A percentile compares a stretch with the other conserved stretches of the same genome.
Conservation (phyloP, 2,329 filamentous ascomycete genomes). For the Blastomyces silverae region DNA sequence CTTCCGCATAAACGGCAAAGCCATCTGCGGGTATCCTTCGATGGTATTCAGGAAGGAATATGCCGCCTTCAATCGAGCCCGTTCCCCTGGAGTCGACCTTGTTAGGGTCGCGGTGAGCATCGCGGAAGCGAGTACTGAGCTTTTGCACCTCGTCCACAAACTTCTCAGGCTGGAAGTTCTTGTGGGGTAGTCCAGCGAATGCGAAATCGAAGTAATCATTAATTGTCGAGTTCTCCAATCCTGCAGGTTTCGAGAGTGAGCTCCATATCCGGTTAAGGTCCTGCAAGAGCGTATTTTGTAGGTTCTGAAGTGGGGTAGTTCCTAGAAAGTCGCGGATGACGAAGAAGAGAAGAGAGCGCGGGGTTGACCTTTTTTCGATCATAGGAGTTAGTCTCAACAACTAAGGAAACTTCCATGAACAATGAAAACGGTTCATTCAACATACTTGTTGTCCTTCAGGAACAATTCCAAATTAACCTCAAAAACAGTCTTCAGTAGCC, state of each 20-base stretch:
- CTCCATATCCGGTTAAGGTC: slow-evolving; percentile 90
- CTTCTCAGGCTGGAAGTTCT: slow-evolving; percentile 88
- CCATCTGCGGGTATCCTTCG: slow-evolving; percentile 92
- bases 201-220: slow-evolving; percentile 99
- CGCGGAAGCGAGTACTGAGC: slow-evolving; percentile 71
- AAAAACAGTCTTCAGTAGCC: slow-evolving; percentile 94
- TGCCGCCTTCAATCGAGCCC: slow-evolving; percentile 66
- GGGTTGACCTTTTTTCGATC: slow-evolving; percentile 57
- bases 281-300: slow-evolving; percentile 82
- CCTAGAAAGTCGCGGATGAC: slow-evolving; percentile 97
- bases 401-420: neutral
- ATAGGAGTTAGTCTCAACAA: slow-evolving; percentile 12
- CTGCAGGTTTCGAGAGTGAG: slow-evolving; percentile 81
- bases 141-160: slow-evolving; percentile 75
- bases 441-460: slow-evolving; percentile 86
- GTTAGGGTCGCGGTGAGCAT: slow-evolving; percentile 67
- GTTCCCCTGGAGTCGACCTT: slow-evolving; percentile 56
- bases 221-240: slow-evolving; percentile 80
- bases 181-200: slow-evolving; percentile 91
- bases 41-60: slow-evolving; percentile 93
- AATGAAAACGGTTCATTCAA: slow-evolving; percentile 20
- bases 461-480: slow-evolving; percentile 98
- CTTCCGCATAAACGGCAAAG: slow-evolving; percentile 88
- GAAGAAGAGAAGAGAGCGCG: slow-evolving; percentile 91
- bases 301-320: slow-evolving; percentile 79